These are phyloP conservation scores for Monilinia laxa DNA, from an alignment of 2,329 filamentous ascomycete species.

Conservation along the genomic window DNA sequence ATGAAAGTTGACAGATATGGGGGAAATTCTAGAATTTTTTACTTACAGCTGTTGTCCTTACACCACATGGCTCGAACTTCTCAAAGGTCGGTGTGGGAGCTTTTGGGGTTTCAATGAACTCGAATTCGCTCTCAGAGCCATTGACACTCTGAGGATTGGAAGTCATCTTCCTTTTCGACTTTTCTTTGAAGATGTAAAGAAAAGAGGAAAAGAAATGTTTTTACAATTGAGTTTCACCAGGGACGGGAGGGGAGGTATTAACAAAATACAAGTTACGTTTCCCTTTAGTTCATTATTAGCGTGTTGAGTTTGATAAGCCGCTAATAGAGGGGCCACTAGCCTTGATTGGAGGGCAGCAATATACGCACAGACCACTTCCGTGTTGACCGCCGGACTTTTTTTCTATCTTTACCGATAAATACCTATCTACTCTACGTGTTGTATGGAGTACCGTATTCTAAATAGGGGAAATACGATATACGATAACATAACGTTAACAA, in stretches of 20 bases:
- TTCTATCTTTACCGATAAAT: neutral
- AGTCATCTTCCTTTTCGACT: slow-evolving; percentile 43
- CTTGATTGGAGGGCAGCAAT: neutral
- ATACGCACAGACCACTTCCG: neutral
- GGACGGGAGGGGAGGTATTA: neutral
- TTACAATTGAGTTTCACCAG: slow-evolving; percentile 9
- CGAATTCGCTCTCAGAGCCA: slow-evolving; percentile 57
- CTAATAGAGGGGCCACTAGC: slow-evolving; percentile 6
- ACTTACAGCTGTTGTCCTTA: slow-evolving; percentile 55
- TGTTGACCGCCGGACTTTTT: neutral
- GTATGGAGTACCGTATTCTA: neutral
- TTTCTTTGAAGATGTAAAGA: slow-evolving; percentile 24
- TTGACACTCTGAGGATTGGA: slow-evolving; percentile 50
- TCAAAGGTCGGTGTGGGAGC: slow-evolving; percentile 51
- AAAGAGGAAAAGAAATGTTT: slow-evolving; percentile 23
- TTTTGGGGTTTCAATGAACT: slow-evolving; percentile 62
- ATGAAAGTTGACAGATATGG: slow-evolving; percentile 12
- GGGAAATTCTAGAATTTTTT: slow-evolving; percentile 15
- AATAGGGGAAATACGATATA: neutral
- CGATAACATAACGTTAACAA: too few species aligned
- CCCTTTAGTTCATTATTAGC: neutral
- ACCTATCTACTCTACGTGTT: neutral
- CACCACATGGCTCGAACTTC: slow-evolving; percentile 55
- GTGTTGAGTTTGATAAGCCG: slow-evolving; percentile 9
- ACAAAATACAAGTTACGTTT: slow-evolving; percentile 9